Conservation (phyloP, 805 yeast species). For the Kuraishia capsulata region DNA sequence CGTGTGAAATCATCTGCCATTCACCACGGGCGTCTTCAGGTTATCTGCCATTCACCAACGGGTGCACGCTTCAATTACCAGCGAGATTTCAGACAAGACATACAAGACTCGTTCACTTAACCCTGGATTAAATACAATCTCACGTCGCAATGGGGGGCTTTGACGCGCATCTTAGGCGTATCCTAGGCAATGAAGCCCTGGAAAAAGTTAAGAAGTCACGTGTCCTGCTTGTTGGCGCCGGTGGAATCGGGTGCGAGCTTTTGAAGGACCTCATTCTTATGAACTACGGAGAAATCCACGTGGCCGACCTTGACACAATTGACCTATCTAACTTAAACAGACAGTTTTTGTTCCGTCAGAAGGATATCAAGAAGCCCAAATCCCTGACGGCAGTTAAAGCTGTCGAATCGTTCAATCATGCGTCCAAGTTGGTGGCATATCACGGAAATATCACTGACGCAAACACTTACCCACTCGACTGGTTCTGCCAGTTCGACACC, state of each 20-base stretch:
- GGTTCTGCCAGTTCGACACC: slow-evolving; percentile 71
- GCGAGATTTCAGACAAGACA: too few species aligned
- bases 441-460: slow-evolving; percentile 86
- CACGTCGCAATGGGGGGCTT: too few species aligned
- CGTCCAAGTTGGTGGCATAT: slow-evolving; percentile 61
- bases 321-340: slow-evolving; percentile 88
- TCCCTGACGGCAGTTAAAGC: slow-evolving; percentile 79
- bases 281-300: slow-evolving; percentile 80
- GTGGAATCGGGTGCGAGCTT: slow-evolving; percentile 93
- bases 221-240: slow-evolving; percentile 86
- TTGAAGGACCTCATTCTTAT: slow-evolving; percentile 70
- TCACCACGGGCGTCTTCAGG: too few species aligned
- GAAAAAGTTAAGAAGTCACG: slow-evolving; percentile 29
- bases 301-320: slow-evolving; percentile 93
- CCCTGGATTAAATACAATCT: too few species aligned
- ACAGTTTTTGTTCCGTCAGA: slow-evolving; percentile 82
- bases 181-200: slow-evolving; percentile 31
- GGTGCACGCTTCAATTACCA: too few species aligned
- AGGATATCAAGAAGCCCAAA: slow-evolving; percentile 85
- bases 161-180: slow-evolving; percentile 31
- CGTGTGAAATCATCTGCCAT: too few species aligned
- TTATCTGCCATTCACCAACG: too few species aligned
- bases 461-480: slow-evolving; percentile 54
- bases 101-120: too few species aligned
- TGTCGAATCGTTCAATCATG: slow-evolving; percentile 62